Percentiles rank a stretch among this genome's conserved stretches.
phyloP scores from a whole-genome alignment of 331 rosid genomes.

The Saraca asoca region DNA sequence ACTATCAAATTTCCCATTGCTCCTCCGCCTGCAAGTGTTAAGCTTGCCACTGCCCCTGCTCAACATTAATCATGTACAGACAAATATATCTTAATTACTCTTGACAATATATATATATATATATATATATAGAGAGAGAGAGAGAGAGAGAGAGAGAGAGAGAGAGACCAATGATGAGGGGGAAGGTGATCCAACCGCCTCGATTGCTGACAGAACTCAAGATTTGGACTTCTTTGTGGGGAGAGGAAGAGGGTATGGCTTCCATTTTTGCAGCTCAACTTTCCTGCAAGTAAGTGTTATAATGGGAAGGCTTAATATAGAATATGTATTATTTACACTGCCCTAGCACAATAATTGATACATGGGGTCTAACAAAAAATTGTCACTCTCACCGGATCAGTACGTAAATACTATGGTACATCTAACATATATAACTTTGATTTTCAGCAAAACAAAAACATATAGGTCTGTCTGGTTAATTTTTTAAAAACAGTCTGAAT shows the following conservation, averaged over 20 bases:
- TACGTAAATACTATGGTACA: too few relatives aligned
- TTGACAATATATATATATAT: not conserved
- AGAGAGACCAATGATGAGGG: constrained; percentile 46
- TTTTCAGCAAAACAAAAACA: too few relatives aligned
- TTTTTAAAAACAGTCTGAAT: too few relatives aligned
- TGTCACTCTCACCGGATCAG: too few relatives aligned
- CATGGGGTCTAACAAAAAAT: too few relatives aligned
- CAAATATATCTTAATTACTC: not conserved
- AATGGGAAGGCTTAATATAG: too few relatives aligned
- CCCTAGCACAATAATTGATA: too few relatives aligned
- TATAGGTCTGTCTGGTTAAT: too few relatives aligned
- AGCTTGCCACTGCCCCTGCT: constrained; percentile 44
- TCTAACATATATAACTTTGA: too few relatives aligned
- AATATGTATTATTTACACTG: too few relatives aligned
- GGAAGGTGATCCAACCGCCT: constrained; percentile 56
- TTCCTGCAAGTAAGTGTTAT: too few relatives aligned
- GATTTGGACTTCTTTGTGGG: constrained; percentile 5
- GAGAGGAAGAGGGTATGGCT: not conserved
- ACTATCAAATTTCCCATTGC: constrained; percentile 34
- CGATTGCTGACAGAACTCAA: constrained; percentile 18
- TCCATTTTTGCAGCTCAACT: constrained; percentile 8
- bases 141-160: not conserved
- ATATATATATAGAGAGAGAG: not conserved
- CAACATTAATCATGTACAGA: not conserved
- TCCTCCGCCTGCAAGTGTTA: constrained; percentile 43